Evolutionary conservation across 495 filamentous ascomycete species (phyloP).

Genomic region (Penicillium salamii): DNA sequence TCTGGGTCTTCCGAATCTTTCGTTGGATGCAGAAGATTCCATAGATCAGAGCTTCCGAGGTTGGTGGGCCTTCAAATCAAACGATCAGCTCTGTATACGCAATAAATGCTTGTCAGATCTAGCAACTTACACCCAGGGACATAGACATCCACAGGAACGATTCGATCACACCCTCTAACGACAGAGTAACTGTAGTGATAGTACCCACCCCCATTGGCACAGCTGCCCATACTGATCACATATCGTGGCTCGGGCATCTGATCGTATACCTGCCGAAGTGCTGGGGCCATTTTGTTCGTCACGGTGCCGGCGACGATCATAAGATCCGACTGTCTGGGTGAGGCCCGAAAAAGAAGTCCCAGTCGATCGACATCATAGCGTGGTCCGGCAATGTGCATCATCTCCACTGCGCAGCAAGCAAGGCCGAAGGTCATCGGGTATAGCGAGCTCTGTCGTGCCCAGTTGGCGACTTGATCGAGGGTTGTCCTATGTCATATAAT

Average conservation of each 20-base stretch:
- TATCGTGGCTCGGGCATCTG: slow-evolving; percentile 97
- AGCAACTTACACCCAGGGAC: slow-evolving; percentile 85
- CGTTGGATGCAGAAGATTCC: too few species aligned
- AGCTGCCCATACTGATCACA: slow-evolving; percentile 93
- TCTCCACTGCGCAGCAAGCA: slow-evolving; percentile 94
- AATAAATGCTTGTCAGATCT: too few species aligned
- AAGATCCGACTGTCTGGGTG: slow-evolving; percentile 90
- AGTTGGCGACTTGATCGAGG: slow-evolving; percentile 88
- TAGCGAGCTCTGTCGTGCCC: slow-evolving; percentile 90
- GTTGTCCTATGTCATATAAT: too few species aligned
- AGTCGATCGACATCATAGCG: slow-evolving; percentile 95
- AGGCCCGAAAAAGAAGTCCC: slow-evolving; percentile 95
- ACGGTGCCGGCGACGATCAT: slow-evolving; percentile 97
- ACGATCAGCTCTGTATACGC: too few species aligned
- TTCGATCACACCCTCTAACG: slow-evolving; percentile 85
- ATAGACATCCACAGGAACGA: slow-evolving; percentile 94
- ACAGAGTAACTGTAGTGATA: slow-evolving; percentile 97
- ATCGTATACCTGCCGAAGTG: slow-evolving; percentile 92
- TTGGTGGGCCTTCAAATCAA: too few species aligned
- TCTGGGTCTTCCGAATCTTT: too few species aligned
- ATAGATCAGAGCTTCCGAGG: too few species aligned
- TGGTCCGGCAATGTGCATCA: slow-evolving; percentile 97
- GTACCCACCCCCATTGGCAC: slow-evolving; percentile 94
- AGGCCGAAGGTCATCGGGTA: slow-evolving; percentile 99
- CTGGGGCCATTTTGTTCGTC: slow-evolving; percentile 98